Conservation (phyloP, 768 basidiomycete species). For the Rhizopogon roseolus region DNA sequence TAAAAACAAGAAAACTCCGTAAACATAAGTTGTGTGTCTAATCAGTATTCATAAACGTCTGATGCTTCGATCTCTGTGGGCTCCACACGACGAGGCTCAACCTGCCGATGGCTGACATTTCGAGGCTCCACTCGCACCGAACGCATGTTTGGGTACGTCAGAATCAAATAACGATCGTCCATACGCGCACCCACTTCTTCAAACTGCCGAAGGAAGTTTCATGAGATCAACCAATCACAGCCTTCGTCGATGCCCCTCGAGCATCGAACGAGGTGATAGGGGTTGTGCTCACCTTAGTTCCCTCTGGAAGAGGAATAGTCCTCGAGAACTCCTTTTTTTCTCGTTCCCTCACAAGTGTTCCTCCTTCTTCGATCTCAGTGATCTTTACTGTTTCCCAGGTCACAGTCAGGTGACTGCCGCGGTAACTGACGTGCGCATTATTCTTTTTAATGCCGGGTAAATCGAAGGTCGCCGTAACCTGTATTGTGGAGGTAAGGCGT, state of each 20-base stretch:
- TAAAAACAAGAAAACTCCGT: constrained; percentile 5
- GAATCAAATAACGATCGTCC: constrained; percentile 52
- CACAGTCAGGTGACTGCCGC: constrained; percentile 54
- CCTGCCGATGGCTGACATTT: constrained; percentile 14
- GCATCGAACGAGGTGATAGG: neutral
- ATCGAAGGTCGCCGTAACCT: constrained; percentile 68
- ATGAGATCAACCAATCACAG: constrained; percentile 1
- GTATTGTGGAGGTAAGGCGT: constrained; percentile 18
- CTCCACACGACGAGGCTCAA: constrained; percentile 26
- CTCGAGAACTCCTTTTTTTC: constrained; percentile 61
- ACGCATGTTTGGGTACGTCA: constrained; percentile 56
- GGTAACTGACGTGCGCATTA: constrained; percentile 73
- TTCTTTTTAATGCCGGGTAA: constrained; percentile 66
- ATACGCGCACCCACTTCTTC: constrained; percentile 69
- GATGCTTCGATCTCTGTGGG: constrained; percentile 27
- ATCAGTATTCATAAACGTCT: constrained; percentile 28
- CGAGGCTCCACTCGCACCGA: constrained; percentile 30
- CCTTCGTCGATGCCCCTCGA: neutral
- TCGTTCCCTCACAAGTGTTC: constrained; percentile 56
- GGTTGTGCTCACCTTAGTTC: constrained; percentile 52
- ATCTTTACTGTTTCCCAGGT: constrained; percentile 62
- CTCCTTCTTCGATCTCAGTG: constrained; percentile 58
- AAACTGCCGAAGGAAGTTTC: constrained; percentile 39
- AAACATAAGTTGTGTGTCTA: constrained; percentile 5
- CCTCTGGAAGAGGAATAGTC: constrained; percentile 68